phyloP scores from a whole-genome alignment of 345 rosid genomes.

The Capsella bursapastoris region DNA sequence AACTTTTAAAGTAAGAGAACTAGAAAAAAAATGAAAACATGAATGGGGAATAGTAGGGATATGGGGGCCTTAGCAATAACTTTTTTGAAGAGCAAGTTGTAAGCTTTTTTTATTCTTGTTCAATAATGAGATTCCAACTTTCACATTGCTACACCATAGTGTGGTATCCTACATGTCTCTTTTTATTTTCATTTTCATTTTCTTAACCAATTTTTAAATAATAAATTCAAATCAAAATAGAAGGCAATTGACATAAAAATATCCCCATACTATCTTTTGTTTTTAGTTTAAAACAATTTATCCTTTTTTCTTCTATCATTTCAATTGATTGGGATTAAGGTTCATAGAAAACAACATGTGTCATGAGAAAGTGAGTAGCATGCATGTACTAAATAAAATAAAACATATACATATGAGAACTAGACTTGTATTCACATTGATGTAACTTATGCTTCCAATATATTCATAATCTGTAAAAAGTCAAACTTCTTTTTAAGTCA shows the following conservation, averaged over 20 bases:
- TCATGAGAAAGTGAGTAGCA: conserved; percentile 33
- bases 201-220: not conserved
- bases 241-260: conserved; percentile 1
- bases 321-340: conserved; percentile 39
- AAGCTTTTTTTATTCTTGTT: conserved; percentile 39
- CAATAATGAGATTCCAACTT: conserved; percentile 49
- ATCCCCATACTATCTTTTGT: not conserved
- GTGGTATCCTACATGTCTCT: conserved; percentile 48
- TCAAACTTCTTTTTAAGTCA: conserved; percentile 33
- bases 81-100: conserved; percentile 45
- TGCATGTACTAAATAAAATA: conserved; percentile 27
- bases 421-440: conserved; percentile 30
- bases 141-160: conserved; percentile 41
- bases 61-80: conserved; percentile 43
- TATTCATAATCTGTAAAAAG: conserved; percentile 30
- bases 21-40: conserved; percentile 25
- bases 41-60: conserved; percentile 44
- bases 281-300: not conserved
- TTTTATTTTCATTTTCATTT: not conserved
- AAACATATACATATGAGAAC: conserved; percentile 16
- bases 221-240: conserved; percentile 14
- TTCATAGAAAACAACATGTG: conserved; percentile 36
- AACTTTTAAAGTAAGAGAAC: conserved; percentile 26
- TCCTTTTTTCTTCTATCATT: conserved; percentile 22
- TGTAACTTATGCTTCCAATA: conserved; percentile 38